These are phyloP conservation scores for Rhodotorula kratochvilovae DNA, from an alignment of 768 basidiomycete species.

Conservation along the genomic window DNA sequence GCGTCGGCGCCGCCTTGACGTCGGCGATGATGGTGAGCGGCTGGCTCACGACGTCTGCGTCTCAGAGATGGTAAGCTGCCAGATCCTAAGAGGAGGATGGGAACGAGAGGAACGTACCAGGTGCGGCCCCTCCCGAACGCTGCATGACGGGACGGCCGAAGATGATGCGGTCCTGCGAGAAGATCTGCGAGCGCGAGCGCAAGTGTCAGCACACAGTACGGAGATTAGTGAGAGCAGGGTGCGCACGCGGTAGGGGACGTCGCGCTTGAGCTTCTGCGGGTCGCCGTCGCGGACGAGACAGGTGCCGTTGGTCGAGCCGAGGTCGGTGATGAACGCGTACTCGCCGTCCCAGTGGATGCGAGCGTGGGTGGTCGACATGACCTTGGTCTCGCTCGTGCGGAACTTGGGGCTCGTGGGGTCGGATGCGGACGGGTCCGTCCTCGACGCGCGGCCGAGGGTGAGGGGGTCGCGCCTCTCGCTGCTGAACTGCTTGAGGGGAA, in stretches of 20 bases:
- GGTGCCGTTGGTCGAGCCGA: slow-evolving; percentile 16
- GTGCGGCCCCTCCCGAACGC: neutral
- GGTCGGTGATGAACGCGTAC: slow-evolving; percentile 1
- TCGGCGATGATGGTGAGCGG: neutral
- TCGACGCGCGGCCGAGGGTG: slow-evolving; percentile 8
- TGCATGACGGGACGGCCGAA: slow-evolving; percentile 14
- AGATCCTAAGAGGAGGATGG: neutral
- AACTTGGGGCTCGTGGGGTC: slow-evolving; percentile 10
- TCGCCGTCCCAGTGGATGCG: slow-evolving; percentile 1
- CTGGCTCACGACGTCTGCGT: neutral
- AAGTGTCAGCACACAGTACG: neutral
- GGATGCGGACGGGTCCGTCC: neutral
- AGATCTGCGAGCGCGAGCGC: neutral
- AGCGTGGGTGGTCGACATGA: slow-evolving; percentile 22
- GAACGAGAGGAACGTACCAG: no score
- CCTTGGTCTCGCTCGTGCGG: slow-evolving; percentile 16
- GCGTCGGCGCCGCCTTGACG: neutral
- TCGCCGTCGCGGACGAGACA: neutral
- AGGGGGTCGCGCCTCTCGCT: neutral
- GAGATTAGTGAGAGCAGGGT: neutral
- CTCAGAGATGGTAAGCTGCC: no score
- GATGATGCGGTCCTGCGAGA: neutral
- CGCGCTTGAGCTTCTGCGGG: neutral
- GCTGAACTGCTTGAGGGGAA: slow-evolving; percentile 6
- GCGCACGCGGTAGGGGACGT: slow-evolving; percentile 1